These are phyloP conservation scores for Clonostachys byssicola DNA, from an alignment of 2,329 filamentous ascomycete species.

Conservation along the genomic window DNA sequence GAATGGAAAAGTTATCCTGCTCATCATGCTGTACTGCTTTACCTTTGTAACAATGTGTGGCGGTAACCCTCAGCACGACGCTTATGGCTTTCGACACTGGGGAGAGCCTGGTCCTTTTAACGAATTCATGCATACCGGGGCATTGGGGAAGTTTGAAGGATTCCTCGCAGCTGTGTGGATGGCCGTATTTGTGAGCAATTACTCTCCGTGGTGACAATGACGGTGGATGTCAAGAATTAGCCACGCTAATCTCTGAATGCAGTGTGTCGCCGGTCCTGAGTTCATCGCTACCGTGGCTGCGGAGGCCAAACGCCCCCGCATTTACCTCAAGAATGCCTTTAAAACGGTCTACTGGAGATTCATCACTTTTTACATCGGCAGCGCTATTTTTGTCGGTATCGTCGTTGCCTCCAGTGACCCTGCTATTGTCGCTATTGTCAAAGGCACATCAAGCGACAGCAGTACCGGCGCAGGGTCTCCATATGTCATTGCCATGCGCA, in stretches of 20 bases:
- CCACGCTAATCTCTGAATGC: slow-evolving; percentile 33
- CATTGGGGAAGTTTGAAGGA: slow-evolving; percentile 57
- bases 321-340: slow-evolving; percentile 63
- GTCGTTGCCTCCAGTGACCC: slow-evolving; percentile 31
- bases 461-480: slow-evolving; percentile 16
- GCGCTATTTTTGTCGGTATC: slow-evolving; percentile 59
- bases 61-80: slow-evolving; percentile 44
- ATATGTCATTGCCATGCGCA: slow-evolving; percentile 27
- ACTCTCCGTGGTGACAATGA: too few species aligned
- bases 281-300: slow-evolving; percentile 59
- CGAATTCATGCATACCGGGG: slow-evolving; percentile 50
- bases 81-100: slow-evolving; percentile 64
- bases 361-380: slow-evolving; percentile 61
- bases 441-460: too few species aligned
- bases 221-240: too few species aligned
- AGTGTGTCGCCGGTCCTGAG: slow-evolving; percentile 53
- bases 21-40: slow-evolving; percentile 53
- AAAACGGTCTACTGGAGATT: slow-evolving; percentile 72
- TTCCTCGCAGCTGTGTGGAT: slow-evolving; percentile 44
- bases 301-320: slow-evolving; percentile 50
- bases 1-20: slow-evolving; percentile 47
- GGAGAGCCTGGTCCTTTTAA: slow-evolving; percentile 45
- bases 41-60: slow-evolving; percentile 51
- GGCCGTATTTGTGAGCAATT: slow-evolving; percentile 51
- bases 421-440: slow-evolving; percentile 45